Evolutionary conservation across 768 basidiomycete species (phyloP).

Genomic region (Hygrophorus pudorinus): DNA sequence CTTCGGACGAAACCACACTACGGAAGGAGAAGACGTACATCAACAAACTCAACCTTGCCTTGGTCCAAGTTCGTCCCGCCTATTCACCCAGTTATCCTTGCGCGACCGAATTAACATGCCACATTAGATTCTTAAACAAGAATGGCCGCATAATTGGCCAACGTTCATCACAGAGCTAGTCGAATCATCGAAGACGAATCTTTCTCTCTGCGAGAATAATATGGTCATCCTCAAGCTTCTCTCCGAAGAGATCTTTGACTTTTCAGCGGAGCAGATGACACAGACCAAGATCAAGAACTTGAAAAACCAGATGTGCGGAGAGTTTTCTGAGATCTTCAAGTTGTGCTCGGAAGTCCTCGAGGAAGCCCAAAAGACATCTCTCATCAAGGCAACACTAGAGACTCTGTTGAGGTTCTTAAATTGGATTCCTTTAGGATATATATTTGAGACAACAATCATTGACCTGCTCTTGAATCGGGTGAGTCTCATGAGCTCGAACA

Average conservation of each 20-base stretch:
- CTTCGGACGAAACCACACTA: constrained; percentile 82
- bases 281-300: constrained; percentile 95
- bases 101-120: background rate
- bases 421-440: constrained; percentile 98
- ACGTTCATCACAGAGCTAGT: constrained; percentile 96
- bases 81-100: constrained; percentile 7
- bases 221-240: constrained; percentile 96
- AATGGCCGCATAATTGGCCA: constrained; percentile 99
- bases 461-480: constrained; percentile 88
- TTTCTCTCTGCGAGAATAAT: constrained; percentile 98
- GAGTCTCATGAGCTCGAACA: constrained; percentile 23
- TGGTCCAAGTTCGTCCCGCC: constrained; percentile 66
- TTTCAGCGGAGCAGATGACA: constrained; percentile 97
- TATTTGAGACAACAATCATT: constrained; percentile 96
- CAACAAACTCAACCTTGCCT: constrained; percentile 93
- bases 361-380: constrained; percentile 90
- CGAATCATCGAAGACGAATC: constrained; percentile 92
- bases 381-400: constrained; percentile 92
- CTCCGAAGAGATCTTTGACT: constrained; percentile 99
- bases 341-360: constrained; percentile 94
- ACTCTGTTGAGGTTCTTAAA: constrained; percentile 93
- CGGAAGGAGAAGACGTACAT: constrained; percentile 90
- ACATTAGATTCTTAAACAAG: constrained; percentile 92
- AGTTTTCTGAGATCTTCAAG: constrained; percentile 96
- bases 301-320: constrained; percentile 96